These are phyloP conservation scores for Cutaneotrichosporon curvatum DNA, from an alignment of 1,284 basidiomycete genomes.

Conservation along the genomic window DNA sequence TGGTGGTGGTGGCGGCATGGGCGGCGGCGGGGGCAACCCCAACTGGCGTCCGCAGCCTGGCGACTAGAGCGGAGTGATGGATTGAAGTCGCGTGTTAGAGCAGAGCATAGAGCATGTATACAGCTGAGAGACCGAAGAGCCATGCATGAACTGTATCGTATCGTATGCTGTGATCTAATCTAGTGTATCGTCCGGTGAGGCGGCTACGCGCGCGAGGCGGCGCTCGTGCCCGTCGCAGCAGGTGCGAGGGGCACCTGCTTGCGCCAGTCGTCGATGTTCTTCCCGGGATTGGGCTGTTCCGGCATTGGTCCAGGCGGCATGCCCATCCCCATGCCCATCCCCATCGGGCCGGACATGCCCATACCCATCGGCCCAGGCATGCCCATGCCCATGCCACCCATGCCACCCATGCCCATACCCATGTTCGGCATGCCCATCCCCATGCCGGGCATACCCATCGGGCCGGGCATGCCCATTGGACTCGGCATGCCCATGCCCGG, in stretches of 20 bases:
- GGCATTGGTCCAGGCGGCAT: slow-evolving; percentile 5
- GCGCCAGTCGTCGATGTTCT: slow-evolving; percentile 21
- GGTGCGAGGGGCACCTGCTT: slow-evolving; percentile 10
- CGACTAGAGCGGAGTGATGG: neutral
- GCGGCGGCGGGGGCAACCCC: slow-evolving; percentile 24
- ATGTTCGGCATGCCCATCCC: slow-evolving; percentile 8
- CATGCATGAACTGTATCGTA: no score
- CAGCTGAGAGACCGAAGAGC: no score
- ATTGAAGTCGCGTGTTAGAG: neutral
- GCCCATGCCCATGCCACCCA: slow-evolving; percentile 6
- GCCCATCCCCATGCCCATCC: slow-evolving; percentile 7
- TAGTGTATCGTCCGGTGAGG: no score
- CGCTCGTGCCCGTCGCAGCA: slow-evolving; percentile 9
- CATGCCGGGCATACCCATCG: neutral
- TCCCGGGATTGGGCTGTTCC: slow-evolving; percentile 13
- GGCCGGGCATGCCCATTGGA: neutral
- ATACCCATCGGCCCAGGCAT: slow-evolving; percentile 5
- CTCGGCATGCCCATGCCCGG: slow-evolving; percentile 2
- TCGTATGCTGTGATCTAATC: no score
- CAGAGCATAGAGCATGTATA: neutral
- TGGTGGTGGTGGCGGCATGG: slow-evolving; percentile 14
- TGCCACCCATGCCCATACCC: slow-evolving; percentile 1
- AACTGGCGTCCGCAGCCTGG: neutral
- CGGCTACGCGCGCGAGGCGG: neutral
- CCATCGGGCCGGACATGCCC: slow-evolving; percentile 7